These are phyloP conservation scores for Fraxinus quadrangulata DNA, from an alignment of 257 asterid species.

Conservation along the genomic window DNA sequence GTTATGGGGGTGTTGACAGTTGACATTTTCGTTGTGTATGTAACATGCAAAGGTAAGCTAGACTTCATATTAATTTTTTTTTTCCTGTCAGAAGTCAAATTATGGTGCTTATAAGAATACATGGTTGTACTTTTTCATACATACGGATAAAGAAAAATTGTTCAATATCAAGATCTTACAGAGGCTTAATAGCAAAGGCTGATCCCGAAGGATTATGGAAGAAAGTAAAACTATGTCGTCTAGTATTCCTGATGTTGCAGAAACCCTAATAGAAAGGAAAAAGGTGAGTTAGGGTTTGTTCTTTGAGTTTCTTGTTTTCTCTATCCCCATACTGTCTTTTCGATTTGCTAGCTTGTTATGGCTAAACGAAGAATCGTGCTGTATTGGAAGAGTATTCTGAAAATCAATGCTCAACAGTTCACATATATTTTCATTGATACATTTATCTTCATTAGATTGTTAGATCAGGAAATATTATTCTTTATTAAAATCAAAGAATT, in stretches of 20 bases:
- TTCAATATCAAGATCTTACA: background rate
- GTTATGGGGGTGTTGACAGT: conserved; percentile 33
- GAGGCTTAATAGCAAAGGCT: background rate
- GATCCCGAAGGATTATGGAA: conserved; percentile 4
- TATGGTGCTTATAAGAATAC: conserved; percentile 28
- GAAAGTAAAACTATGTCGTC: conserved; percentile 9
- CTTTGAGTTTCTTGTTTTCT: background rate
- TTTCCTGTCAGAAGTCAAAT: conserved; percentile 26
- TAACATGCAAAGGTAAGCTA: conserved; percentile 38
- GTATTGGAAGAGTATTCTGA: too few species aligned
- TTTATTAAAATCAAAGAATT: too few species aligned
- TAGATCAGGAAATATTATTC: too few species aligned
- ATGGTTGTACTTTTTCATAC: background rate
- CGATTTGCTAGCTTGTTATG: background rate
- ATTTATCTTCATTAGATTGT: too few species aligned
- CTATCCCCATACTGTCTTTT: background rate
- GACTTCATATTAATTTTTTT: background rate
- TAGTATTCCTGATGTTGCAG: conserved; percentile 9
- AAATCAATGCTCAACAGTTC: too few species aligned
- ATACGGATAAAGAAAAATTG: background rate
- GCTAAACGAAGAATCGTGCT: too few species aligned
- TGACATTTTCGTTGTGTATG: conserved; percentile 44
- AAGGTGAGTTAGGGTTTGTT: conserved; percentile 15
- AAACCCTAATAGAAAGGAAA: conserved; percentile 16
- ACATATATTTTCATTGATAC: too few species aligned